A percentile compares a stretch with the other conserved stretches of the same genome.
Evolutionary conservation across 345 rosid species (phyloP).

Genomic region (Melastoma malabathricum): DNA sequence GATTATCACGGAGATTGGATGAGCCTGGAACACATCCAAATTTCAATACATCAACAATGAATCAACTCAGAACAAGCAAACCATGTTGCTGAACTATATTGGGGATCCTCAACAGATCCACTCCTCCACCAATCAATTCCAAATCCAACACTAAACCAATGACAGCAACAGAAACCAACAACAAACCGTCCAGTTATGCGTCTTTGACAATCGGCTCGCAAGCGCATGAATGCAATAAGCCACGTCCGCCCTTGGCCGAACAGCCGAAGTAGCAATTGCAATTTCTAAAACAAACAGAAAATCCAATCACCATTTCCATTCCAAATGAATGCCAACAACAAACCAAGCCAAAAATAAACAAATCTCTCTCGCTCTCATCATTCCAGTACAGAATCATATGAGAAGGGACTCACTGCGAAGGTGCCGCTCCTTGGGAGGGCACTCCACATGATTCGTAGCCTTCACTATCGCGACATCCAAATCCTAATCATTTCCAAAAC

Average conservation of each 20-base stretch:
- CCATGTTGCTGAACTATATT: neutral
- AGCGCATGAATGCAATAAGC: conserved; percentile 81
- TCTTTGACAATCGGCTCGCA: conserved; percentile 67
- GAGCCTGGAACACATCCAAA: no score
- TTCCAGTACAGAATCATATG: neutral
- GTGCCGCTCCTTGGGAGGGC: conserved; percentile 94
- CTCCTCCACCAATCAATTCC: no score
- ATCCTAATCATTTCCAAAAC: conserved; percentile 38
- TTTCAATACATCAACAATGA: no score
- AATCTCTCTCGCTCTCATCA: conserved; percentile 13
- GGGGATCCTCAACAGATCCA: neutral
- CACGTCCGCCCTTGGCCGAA: conserved; percentile 87
- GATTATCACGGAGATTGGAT: no score
- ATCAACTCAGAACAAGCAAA: no score
- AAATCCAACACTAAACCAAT: neutral
- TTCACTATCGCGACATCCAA: conserved; percentile 97
- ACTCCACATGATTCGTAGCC: conserved; percentile 94
- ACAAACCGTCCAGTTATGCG: conserved; percentile 81
- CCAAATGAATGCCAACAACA: neutral
- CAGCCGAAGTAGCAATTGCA: conserved; percentile 51
- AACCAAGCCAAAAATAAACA: neutral
- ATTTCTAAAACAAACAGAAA: conserved; percentile 35
- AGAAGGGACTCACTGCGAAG: conserved; percentile 51
- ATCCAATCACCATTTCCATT: neutral
- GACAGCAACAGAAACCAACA: neutral